Evolutionary conservation across 257 asterid genomes (phyloP).

Genomic region (Apocynum venetum): DNA sequence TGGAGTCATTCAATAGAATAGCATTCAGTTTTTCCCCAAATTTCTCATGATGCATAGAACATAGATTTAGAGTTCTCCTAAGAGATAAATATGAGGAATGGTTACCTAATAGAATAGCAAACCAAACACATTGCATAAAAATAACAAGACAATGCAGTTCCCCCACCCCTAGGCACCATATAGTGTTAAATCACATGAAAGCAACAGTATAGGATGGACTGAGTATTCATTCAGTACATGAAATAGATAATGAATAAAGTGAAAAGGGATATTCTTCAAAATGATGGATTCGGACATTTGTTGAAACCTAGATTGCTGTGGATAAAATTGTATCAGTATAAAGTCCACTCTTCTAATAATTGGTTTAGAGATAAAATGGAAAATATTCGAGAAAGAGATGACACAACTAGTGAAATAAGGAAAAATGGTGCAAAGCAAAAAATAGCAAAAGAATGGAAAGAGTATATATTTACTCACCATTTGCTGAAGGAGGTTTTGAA

Average conservation of each 20-base stretch:
- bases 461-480: slow-evolving; percentile 46
- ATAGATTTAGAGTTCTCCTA: not conserved
- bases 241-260: slow-evolving; percentile 5
- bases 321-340: slow-evolving; percentile 12
- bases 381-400: not conserved
- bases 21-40: not conserved
- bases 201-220: not conserved
- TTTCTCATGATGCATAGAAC: not conserved
- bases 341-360: not conserved
- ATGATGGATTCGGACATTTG: slow-evolving; percentile 89
- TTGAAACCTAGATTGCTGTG: slow-evolving; percentile 92
- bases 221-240: not conserved
- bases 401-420: not conserved
- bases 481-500: slow-evolving; percentile 79
- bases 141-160: not conserved
- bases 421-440: not conserved
- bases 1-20: too few relatives aligned
- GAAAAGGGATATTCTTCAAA: slow-evolving; percentile 75
- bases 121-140: not conserved
- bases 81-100: not conserved
- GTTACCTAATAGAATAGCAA: not conserved
- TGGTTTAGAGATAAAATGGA: not conserved
- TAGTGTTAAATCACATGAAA: not conserved
- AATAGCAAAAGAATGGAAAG: not conserved
- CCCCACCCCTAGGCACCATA: not conserved